Base-by-base conservation (phyloP, 148 eudicot genomes). In the Polygonum aviculare region DNA sequence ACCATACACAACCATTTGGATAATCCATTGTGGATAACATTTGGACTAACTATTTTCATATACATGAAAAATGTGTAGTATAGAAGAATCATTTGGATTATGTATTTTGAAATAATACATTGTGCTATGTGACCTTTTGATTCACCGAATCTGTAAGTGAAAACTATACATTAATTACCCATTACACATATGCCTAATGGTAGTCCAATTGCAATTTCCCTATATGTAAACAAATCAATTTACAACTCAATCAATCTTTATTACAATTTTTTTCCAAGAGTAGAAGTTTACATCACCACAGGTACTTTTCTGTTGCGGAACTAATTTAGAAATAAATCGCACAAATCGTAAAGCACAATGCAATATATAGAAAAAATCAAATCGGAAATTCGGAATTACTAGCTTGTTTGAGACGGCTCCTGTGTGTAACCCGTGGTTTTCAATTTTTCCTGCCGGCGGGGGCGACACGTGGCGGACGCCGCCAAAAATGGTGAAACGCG, bases 401-500 rank as follows among this genome's bases (percentile, higher is more conserved):
- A 41, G 5, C 14, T 18, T 59, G 35, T 59, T 12, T 15, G 16
- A 63, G 70, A 12, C 70, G 70, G 70, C 40, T 15, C 35, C 40
- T 16, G 19, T 36, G 45, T 21, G 19, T 15, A 62, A 62, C 31
- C 69, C 38, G 69, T 62, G 69, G 69, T 62, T 5, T 59, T 11
- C 31, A 57, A 44, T 62, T 26, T 26, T 62, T 26, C 38, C 38
- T 31, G 6, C 69, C 38, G 12, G 38, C 16, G 16, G 16, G 45
- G 72, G 41, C 1, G 44, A 36, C 72, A 67, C 72, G 72, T 67
- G 72, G 72, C 45, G 19, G 3, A 14, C 41, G 72, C 44, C 44
- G 72, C 72, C 72, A 67, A 67, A 67, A 35, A 33, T 15, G 9
- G 3, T 26, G 72, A 67, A 67, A 67, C 72, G 72, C 72, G 72